Conservation (phyloP, 352 stramenopile genomes). For the Phytophthora parvispora region DNA sequence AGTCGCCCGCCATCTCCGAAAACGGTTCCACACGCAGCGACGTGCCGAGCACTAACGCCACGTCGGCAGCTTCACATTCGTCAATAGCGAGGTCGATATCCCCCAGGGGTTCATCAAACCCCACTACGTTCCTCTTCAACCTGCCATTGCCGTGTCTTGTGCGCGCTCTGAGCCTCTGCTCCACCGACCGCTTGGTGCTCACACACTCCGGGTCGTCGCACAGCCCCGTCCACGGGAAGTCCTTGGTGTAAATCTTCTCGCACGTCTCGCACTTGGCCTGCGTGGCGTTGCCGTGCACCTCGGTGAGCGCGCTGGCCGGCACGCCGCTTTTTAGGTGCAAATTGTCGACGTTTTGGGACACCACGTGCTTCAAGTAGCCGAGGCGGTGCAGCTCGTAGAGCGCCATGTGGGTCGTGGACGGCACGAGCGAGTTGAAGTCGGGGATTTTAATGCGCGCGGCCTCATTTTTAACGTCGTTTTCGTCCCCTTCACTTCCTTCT, state of each 20-base stretch:
- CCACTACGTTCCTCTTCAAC: conserved; percentile 82
- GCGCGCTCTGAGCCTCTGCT: conserved; percentile 69
- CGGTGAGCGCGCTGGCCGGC: conserved; percentile 58
- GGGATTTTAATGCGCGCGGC: conserved; percentile 39
- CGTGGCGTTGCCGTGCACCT: conserved; percentile 88
- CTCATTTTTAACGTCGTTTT: conserved; percentile 19
- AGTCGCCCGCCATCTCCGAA: conserved; percentile 84
- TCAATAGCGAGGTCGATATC: conserved; percentile 87
- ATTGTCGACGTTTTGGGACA: conserved; percentile 90
- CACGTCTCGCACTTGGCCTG: conserved; percentile 88
- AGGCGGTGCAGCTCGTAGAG: conserved; percentile 80
- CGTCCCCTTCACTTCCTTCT: conserved; percentile 12
- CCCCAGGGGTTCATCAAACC: conserved; percentile 83
- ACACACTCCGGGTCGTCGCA: conserved; percentile 72
- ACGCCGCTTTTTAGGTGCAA: conserved; percentile 87
- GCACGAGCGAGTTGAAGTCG: conserved; percentile 76
- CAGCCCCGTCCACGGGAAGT: conserved; percentile 78
- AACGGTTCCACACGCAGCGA: conserved; percentile 85
- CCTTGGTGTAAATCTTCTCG: conserved; percentile 82
- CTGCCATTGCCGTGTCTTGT: conserved; percentile 83
- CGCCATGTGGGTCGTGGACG: conserved; percentile 86
- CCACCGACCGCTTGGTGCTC: conserved; percentile 71
- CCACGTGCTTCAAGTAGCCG: conserved; percentile 79
- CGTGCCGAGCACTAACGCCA: conserved; percentile 82
- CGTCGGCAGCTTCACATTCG: conserved; percentile 79